A percentile compares a stretch with the other conserved stretches of the same genome.
Conservation (phyloP, 2,329 filamentous ascomycete genomes). For the Aspergillus sojae region DNA sequence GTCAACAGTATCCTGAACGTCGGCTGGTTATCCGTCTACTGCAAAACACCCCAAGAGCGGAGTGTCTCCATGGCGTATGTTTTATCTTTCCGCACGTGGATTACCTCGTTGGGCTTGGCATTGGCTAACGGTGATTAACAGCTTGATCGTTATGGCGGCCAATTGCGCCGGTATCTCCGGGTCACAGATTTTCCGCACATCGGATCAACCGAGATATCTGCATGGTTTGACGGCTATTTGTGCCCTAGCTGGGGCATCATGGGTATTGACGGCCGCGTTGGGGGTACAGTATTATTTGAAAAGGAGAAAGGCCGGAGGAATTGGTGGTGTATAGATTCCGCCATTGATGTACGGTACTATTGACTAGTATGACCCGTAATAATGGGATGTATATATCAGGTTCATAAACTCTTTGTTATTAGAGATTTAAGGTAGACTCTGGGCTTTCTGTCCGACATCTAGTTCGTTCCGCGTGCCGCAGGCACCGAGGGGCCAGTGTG, state of each 20-base stretch:
- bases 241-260: background rate
- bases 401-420: background rate
- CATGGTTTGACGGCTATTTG: background rate
- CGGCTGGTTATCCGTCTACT: conserved; percentile 60
- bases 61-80: conserved; percentile 59
- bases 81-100: background rate
- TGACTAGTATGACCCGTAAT: background rate
- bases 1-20: conserved; percentile 52
- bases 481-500: background rate
- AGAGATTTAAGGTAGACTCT: background rate
- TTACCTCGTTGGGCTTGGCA: conserved; percentile 14
- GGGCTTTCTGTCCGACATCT: background rate
- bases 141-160: conserved; percentile 59
- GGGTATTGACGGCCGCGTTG: background rate
- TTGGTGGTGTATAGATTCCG: background rate
- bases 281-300: background rate
- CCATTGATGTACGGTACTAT: background rate
- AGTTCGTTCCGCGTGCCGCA: background rate
- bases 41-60: conserved; percentile 59
- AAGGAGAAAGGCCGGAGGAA: background rate
- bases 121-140: background rate
- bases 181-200: conserved; percentile 58
- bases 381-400: background rate
- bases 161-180: conserved; percentile 65
- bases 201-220: conserved; percentile 18